phyloP scores from a whole-genome alignment of 768 basidiomycete species.

The Asterophora parasitica region DNA sequence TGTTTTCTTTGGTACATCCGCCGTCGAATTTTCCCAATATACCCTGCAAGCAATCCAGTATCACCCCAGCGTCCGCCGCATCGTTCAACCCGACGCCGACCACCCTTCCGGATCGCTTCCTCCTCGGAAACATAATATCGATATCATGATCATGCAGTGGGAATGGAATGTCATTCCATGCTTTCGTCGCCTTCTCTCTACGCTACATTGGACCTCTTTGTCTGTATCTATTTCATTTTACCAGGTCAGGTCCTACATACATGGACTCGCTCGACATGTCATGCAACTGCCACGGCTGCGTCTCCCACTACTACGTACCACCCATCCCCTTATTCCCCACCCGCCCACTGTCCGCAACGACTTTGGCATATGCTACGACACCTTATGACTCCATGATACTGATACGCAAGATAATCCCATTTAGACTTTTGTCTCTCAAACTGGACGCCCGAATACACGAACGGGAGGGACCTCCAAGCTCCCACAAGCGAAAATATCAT shows the following conservation, averaged over 20 bases:
- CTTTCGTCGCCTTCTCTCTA: slow-evolving; percentile 5
- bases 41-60: slow-evolving; percentile 24
- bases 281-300: not conserved
- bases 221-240: slow-evolving; percentile 6
- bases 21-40: slow-evolving; percentile 19
- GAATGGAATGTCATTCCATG: not conserved
- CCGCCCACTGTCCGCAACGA: slow-evolving; percentile 8
- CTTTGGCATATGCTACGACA: slow-evolving; percentile 10
- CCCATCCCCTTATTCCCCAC: slow-evolving; percentile 7
- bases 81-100: not conserved
- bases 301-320: slow-evolving; percentile 10
- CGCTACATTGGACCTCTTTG: slow-evolving; percentile 8
- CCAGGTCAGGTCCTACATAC: slow-evolving; percentile 6
- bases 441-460: not conserved
- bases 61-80: slow-evolving; percentile 7
- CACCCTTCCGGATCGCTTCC: not conserved
- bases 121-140: slow-evolving; percentile 5
- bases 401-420: slow-evolving; percentile 13
- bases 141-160: slow-evolving; percentile 4
- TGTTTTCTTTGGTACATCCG: slow-evolving; percentile 19
- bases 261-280: not conserved
- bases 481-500: slow-evolving; percentile 4
- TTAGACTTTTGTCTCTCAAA: slow-evolving; percentile 8
- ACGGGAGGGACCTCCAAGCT: too few species aligned
- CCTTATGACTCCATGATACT: slow-evolving; percentile 16